Evolutionary conservation across 768 basidiomycete genomes (phyloP).

Genomic region (Leucosporidium yakuticum): DNA sequence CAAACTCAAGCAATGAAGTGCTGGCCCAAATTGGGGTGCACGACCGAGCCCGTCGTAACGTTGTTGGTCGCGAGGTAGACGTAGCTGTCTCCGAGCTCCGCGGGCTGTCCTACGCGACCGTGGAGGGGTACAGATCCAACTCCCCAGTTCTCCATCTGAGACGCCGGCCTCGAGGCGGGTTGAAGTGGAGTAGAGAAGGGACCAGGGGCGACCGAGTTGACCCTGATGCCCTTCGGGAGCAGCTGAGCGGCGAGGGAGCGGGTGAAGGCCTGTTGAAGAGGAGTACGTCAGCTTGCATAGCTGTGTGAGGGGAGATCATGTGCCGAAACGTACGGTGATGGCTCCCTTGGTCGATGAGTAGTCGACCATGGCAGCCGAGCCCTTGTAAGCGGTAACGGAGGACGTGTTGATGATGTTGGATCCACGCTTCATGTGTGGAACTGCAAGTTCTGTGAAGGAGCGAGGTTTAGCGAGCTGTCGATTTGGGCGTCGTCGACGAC

Average conservation of each 20-base stretch:
- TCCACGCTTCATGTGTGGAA: constrained; percentile 59
- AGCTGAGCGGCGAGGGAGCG: constrained; percentile 54
- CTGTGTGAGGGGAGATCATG: too few species aligned
- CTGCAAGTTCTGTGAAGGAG: constrained; percentile 37
- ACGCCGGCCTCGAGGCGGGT: constrained; percentile 52
- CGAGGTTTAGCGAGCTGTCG: too few species aligned
- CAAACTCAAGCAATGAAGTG: constrained; percentile 5
- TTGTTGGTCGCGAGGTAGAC: constrained; percentile 29
- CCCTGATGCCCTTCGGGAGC: constrained; percentile 55
- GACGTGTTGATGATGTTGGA: constrained; percentile 59
- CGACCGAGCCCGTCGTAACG: constrained; percentile 18
- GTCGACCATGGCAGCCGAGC: constrained; percentile 41
- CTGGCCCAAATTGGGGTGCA: constrained; percentile 29
- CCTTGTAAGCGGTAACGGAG: constrained; percentile 53
- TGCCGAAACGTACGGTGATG: constrained; percentile 36
- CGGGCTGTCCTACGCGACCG: constrained; percentile 41
- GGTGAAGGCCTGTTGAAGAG: constrained; percentile 47
- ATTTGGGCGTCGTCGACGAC: too few species aligned
- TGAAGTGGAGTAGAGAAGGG: constrained; percentile 59
- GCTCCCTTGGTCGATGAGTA: constrained; percentile 60
- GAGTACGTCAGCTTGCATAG: too few species aligned
- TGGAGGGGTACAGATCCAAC: constrained; percentile 46
- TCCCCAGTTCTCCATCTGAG: constrained; percentile 56
- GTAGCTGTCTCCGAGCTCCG: constrained; percentile 30
- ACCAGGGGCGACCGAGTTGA: constrained; percentile 51